Percentiles rank a stretch among this genome's conserved stretches.
These are phyloP conservation scores for Stipa capillata DNA, from an alignment of 176 grass and related monocot species.

Conservation along the genomic window DNA sequence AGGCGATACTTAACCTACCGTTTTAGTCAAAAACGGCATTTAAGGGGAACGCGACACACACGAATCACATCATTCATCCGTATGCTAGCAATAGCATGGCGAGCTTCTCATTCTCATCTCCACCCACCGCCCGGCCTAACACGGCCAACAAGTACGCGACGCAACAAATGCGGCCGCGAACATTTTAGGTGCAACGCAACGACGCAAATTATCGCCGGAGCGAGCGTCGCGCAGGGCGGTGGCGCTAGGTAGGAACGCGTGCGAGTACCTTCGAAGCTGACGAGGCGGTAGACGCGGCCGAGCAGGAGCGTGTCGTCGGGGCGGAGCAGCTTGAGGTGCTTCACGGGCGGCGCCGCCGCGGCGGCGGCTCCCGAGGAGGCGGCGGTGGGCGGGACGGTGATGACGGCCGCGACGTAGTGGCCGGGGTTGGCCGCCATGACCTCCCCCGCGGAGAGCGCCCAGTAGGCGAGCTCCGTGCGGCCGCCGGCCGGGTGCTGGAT, in stretches of 20 bases:
- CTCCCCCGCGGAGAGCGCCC: slow-evolving; percentile 47
- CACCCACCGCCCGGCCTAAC: not conserved
- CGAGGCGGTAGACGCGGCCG: slow-evolving; percentile 84
- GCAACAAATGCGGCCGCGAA: not conserved
- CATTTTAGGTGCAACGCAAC: not conserved
- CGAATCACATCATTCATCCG: not conserved
- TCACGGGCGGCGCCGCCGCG: slow-evolving; percentile 4
- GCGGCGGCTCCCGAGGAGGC: not conserved
- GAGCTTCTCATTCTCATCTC: not conserved
- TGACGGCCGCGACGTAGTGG: slow-evolving; percentile 83
- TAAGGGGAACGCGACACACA: not conserved
- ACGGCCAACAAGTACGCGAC: not conserved
- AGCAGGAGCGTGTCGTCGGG: slow-evolving; percentile 82
- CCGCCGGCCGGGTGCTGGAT: slow-evolving; percentile 71
- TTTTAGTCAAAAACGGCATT: not conserved
- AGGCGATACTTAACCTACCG: not conserved
- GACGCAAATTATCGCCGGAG: too few relatives aligned
- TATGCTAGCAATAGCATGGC: not conserved
- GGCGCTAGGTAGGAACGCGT: not conserved
- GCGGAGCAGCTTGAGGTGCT: slow-evolving; percentile 94
- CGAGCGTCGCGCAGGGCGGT: not conserved
- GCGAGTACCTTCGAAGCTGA: slow-evolving; percentile 85
- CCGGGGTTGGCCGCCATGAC: slow-evolving; percentile 86
- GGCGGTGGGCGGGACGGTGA: slow-evolving; percentile 25
- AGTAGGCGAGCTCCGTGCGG: slow-evolving; percentile 59